Conservation (phyloP, 225 moss, liverwort and hornwort genomes). For the Ulota crispa region DNA sequence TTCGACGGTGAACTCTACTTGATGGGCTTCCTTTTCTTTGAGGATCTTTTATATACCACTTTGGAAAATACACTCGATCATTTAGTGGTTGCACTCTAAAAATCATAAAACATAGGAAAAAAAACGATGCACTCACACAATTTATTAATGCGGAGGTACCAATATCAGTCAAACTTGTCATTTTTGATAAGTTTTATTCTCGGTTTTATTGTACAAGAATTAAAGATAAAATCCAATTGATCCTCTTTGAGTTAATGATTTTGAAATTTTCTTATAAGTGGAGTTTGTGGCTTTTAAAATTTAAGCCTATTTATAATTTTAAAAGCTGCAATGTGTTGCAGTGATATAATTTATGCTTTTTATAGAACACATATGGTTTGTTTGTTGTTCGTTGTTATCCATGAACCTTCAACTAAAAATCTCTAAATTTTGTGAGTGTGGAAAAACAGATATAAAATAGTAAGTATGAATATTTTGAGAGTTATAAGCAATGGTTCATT, state of each 20-base stretch:
- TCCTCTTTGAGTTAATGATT: too few relatives aligned
- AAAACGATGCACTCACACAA: conserved; percentile 32
- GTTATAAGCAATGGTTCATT: background rate
- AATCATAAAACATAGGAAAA: conserved; percentile 59
- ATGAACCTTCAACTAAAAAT: accelerated
- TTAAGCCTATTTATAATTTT: accelerated
- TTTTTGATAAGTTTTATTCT: background rate
- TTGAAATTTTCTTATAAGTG: too few relatives aligned
- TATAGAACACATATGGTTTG: background rate
- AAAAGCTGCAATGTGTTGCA: background rate
- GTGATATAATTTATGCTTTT: background rate
- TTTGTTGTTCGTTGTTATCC: too few relatives aligned
- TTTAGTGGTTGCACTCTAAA: conserved; percentile 72
- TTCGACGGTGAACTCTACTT: conserved; percentile 16
- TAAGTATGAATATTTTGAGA: background rate
- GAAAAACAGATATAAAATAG: too few relatives aligned
- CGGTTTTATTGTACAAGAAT: background rate
- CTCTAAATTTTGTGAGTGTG: too few relatives aligned
- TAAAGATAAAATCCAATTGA: too few relatives aligned
- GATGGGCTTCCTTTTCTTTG: conserved; percentile 55
- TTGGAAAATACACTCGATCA: conserved; percentile 70
- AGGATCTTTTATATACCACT: conserved; percentile 66
- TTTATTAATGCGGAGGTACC: conserved; percentile 63
- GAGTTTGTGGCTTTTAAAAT: too few relatives aligned
- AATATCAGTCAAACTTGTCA: conserved; percentile 62